These are phyloP conservation scores for Chrysanthemum makinoi DNA, from an alignment of 129 eudicot species.

Conservation along the genomic window DNA sequence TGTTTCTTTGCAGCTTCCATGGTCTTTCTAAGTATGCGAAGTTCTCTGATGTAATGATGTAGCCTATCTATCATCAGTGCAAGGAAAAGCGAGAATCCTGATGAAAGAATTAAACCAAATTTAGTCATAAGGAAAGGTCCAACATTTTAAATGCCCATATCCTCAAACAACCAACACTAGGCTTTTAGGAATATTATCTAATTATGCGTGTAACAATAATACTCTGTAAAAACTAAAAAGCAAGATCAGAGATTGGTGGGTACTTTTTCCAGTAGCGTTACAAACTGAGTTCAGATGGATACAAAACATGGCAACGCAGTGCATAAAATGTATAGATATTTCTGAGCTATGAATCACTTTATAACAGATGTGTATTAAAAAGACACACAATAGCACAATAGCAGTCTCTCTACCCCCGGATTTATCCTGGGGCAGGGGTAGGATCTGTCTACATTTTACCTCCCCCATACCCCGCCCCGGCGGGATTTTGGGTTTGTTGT, in stretches of 20 bases:
- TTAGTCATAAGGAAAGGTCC: background rate
- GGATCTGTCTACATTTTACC: too few species aligned
- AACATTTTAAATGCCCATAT: background rate
- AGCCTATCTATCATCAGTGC: slow-evolving; percentile 70
- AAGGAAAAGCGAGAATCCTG: slow-evolving; percentile 65
- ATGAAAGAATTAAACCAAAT: background rate
- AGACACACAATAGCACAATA: too few species aligned
- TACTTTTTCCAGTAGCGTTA: background rate
- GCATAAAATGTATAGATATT: background rate
- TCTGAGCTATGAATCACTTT: background rate
- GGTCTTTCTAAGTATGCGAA: slow-evolving; percentile 51
- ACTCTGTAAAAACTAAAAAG: background rate
- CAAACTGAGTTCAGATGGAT: background rate
- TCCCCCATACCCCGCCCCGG: too few species aligned
- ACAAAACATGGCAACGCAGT: background rate
- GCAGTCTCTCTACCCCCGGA: too few species aligned
- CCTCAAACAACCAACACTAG: background rate
- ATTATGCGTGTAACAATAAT: background rate
- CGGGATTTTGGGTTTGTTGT: too few species aligned
- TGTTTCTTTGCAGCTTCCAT: slow-evolving; percentile 70
- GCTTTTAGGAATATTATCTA: background rate
- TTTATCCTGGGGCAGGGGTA: too few species aligned
- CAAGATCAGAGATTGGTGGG: background rate
- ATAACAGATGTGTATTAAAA: too few species aligned
- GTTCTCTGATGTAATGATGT: slow-evolving; percentile 76